A percentile compares a stretch with the other conserved stretches of the same genome.
These are phyloP conservation scores for Hypoxylon sp. DNA, from an alignment of 2,329 filamentous ascomycete species.

Conservation along the genomic window DNA sequence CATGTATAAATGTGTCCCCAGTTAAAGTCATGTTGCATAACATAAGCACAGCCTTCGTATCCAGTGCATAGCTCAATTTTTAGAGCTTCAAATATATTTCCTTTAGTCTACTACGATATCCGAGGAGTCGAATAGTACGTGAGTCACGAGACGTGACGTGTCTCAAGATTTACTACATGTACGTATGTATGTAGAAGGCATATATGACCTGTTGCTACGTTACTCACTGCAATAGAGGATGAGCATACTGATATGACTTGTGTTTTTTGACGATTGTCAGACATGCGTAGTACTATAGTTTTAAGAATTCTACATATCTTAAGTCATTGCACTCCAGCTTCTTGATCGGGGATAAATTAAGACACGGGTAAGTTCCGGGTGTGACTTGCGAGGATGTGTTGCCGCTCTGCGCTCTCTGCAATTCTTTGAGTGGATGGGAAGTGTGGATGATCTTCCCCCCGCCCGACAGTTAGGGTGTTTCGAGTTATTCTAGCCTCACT, in stretches of 20 bases:
- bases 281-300: neutral
- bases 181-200: neutral
- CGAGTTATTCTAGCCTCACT: slow-evolving; percentile 40
- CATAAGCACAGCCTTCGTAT: neutral
- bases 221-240: neutral
- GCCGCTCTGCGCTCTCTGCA: slow-evolving; percentile 12
- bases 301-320: neutral
- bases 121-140: slow-evolving; percentile 4
- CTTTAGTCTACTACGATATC: neutral
- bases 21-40: neutral
- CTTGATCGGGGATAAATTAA: slow-evolving; percentile 13
- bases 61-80: neutral
- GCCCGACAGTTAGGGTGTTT: slow-evolving; percentile 39
- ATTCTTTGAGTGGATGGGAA: slow-evolving; percentile 23
- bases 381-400: slow-evolving; percentile 24
- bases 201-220: slow-evolving; percentile 1
- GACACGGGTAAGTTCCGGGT: slow-evolving; percentile 21
- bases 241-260: neutral
- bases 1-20: slow-evolving; percentile 1
- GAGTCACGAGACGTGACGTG: slow-evolving; percentile 15
- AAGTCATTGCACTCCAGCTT: neutral
- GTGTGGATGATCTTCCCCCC: slow-evolving; percentile 38
- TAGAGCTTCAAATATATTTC: neutral
- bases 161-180: slow-evolving; percentile 1
- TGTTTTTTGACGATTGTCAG: neutral